Conservation (phyloP, 768 basidiomycete genomes). For the Sistotremastrum suecicum region DNA sequence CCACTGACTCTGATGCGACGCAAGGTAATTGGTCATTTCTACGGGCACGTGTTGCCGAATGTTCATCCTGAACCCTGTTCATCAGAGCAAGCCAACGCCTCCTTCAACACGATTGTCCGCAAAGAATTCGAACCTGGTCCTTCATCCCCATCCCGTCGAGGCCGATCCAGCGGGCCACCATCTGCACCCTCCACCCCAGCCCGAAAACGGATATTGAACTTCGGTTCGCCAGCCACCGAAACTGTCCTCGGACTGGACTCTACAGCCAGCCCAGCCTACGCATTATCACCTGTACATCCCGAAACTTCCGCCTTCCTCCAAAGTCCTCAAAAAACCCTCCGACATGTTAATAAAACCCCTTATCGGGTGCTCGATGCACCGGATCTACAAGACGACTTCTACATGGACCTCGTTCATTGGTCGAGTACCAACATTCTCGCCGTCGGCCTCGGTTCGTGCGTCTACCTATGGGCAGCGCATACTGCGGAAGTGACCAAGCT, state of each 20-base stretch:
- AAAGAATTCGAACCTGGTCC: slow-evolving; percentile 65
- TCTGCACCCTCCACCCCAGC: slow-evolving; percentile 34
- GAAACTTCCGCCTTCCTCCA: slow-evolving; percentile 73
- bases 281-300: slow-evolving; percentile 77
- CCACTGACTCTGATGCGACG: slow-evolving; percentile 60
- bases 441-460: slow-evolving; percentile 81
- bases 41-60: slow-evolving; percentile 8
- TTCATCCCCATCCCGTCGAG: slow-evolving; percentile 43
- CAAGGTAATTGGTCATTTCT: slow-evolving; percentile 35
- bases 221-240: slow-evolving; percentile 19
- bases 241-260: slow-evolving; percentile 59
- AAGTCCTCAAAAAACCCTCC: slow-evolving; percentile 65
- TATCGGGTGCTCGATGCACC: slow-evolving; percentile 96
- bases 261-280: slow-evolving; percentile 79
- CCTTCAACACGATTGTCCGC: slow-evolving; percentile 66
- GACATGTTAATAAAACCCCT: slow-evolving; percentile 85
- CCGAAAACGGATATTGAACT: slow-evolving; percentile 23
- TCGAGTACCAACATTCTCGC: slow-evolving; percentile 88
- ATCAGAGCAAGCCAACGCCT: slow-evolving; percentile 71
- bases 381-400: slow-evolving; percentile 95
- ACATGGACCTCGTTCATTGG: slow-evolving; percentile 97
- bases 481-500: slow-evolving; percentile 87
- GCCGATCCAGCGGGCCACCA: slow-evolving; percentile 31
- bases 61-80: slow-evolving; percentile 15
- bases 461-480: slow-evolving; percentile 95